Evolutionary conservation across 1,284 basidiomycete genomes (phyloP), one percentile per base, ranked within the genome.

Genomic region (Violaceomyces palustris): DNA sequence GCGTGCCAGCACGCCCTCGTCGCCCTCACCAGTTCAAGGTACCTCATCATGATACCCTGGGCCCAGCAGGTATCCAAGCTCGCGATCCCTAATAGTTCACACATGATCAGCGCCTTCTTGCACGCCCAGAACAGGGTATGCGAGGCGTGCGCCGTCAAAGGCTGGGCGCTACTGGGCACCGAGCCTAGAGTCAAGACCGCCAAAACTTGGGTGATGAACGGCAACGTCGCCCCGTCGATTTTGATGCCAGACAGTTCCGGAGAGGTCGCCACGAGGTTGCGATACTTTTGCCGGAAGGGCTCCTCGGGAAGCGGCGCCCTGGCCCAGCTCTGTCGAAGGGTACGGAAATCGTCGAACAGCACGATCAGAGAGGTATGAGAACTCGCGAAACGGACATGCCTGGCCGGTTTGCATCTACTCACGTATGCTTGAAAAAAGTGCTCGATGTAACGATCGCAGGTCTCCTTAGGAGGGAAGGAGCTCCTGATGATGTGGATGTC

Each of bases 11-110:
- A 51, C 4, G 57, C 57, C 4, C 57, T 19, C 4, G 57, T 50
- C n/a, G 52, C 51, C 3, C 57, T 45, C 17, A 60, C 52, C 4
- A 60, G 48, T n/a, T 60, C 57, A 17, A 60, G 29, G 18, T 60
- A 60, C 12, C 57, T 45, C 2, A 60, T 48, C 26, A 60, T 37
- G 10, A 53, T 45, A 4, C 47, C 57, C 17, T 60, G 57, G 0
- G 57, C 57, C 57, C 57, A 60, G 41, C 57, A 60, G 11, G 51
- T 55, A 25, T 60, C 51, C 28, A 60, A 22, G 28, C 57, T 55
- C 6, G 57, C 52, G 27, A 60, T 22, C 1, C 57, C 57, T 11
- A 60, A 35, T 31, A 48, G 54, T 33, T 60, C 57, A 41, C 57
- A 60, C 7, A 60, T 28, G 11, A 54, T 52, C 6, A 60, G 41